These are phyloP conservation scores for Eucalyptus erythrocorys DNA, from an alignment of 345 rosid species.

Conservation along the genomic window DNA sequence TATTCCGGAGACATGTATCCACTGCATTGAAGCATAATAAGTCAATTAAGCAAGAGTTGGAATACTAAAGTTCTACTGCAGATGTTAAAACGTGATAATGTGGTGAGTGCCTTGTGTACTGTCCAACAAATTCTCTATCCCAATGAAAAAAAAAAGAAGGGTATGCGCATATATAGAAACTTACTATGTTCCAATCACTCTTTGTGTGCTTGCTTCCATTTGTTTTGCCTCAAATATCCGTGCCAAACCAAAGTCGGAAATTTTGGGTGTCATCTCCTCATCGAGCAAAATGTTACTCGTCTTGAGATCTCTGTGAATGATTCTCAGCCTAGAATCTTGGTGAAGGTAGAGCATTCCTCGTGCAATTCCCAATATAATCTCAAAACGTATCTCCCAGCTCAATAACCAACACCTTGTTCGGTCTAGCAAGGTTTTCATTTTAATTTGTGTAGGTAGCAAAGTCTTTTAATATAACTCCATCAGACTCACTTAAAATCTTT, in stretches of 20 bases:
- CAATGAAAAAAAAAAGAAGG: no score
- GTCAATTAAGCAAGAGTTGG: not conserved
- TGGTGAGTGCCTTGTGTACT: no score
- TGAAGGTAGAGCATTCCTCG: constrained; percentile 64
- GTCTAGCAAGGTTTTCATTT: constrained; percentile 1
- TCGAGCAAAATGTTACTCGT: constrained; percentile 54
- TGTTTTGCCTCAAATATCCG: constrained; percentile 46
- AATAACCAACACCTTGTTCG: constrained; percentile 1
- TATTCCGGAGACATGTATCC: constrained; percentile 71
- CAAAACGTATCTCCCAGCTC: constrained; percentile 33
- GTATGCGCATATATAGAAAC: not conserved
- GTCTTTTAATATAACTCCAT: not conserved
- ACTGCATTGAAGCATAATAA: constrained; percentile 4
- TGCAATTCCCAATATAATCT: constrained; percentile 55
- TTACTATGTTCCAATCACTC: constrained; percentile 74
- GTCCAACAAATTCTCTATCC: not conserved
- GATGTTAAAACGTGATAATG: not conserved
- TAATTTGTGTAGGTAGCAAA: not conserved
- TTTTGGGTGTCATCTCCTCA: constrained; percentile 59
- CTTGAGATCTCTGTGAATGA: constrained; percentile 67
- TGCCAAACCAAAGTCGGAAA: constrained; percentile 68
- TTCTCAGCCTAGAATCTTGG: constrained; percentile 57
- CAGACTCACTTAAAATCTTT: not conserved
- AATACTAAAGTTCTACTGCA: not conserved
- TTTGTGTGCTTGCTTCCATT: constrained; percentile 33